Percentiles rank a stretch among this genome's conserved stretches.
phyloP scores from a whole-genome alignment of 352 stramenopile species.

The Phytopythium cucurbitacearum region DNA sequence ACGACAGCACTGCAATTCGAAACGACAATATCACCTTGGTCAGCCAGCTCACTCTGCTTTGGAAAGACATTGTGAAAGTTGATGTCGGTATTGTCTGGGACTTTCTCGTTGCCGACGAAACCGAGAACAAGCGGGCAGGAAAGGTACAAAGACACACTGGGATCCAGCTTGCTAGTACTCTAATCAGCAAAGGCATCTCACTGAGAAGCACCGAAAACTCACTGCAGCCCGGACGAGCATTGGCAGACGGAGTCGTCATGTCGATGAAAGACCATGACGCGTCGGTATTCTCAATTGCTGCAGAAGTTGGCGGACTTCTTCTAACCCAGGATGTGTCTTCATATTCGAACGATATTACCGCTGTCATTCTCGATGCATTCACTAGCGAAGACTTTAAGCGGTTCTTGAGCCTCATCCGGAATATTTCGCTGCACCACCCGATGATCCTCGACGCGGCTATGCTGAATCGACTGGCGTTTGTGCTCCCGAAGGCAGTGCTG shows the following conservation, averaged over 20 bases:
- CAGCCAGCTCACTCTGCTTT: slow-evolving; percentile 45
- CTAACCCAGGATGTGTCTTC: slow-evolving; percentile 21
- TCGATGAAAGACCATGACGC: slow-evolving; percentile 39
- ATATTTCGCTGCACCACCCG: slow-evolving; percentile 52
- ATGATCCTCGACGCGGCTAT: slow-evolving; percentile 60
- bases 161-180: slow-evolving; percentile 61
- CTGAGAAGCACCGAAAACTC: not conserved
- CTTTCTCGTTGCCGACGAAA: slow-evolving; percentile 29
- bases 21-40: slow-evolving; percentile 66
- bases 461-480: slow-evolving; percentile 63
- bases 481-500: slow-evolving; percentile 50
- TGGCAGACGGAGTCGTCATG: slow-evolving; percentile 50
- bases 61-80: slow-evolving; percentile 41
- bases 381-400: slow-evolving; percentile 59
- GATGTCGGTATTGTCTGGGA: slow-evolving; percentile 32
- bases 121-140: slow-evolving; percentile 31
- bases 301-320: slow-evolving; percentile 58
- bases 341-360: slow-evolving; percentile 22
- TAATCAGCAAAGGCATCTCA: slow-evolving; percentile 29
- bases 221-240: slow-evolving; percentile 5
- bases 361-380: slow-evolving; percentile 45
- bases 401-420: slow-evolving; percentile 62
- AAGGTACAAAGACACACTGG: slow-evolving; percentile 38
- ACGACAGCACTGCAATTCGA: slow-evolving; percentile 48
- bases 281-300: slow-evolving; percentile 54